phyloP scores from a whole-genome alignment of 2,329 filamentous ascomycete genomes.

The Hypomyces rosellus region DNA sequence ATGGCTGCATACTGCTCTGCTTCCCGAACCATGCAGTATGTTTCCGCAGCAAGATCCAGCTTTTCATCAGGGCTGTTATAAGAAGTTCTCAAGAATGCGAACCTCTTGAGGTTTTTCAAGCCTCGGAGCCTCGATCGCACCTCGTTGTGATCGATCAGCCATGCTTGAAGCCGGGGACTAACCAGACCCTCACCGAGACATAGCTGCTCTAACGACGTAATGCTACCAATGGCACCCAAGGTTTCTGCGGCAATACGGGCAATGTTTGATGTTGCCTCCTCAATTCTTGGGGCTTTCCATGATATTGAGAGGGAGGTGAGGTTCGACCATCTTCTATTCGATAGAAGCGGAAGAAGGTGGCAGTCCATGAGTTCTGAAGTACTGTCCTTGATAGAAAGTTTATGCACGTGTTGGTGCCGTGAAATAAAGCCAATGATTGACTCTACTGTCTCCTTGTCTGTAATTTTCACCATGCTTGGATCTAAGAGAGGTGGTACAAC shows the following conservation, averaged over 20 bases:
- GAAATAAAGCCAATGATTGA: not conserved
- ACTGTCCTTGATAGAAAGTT: not conserved
- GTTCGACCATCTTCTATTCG: not conserved
- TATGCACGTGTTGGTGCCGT: not conserved
- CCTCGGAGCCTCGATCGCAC: not conserved
- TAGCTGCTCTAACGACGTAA: not conserved
- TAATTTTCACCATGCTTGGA: too few relatives aligned
- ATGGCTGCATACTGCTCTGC: not conserved
- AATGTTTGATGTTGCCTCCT: not conserved
- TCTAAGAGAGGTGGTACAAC: not conserved
- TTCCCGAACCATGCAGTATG: constrained; percentile 1
- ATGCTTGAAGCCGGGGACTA: not conserved
- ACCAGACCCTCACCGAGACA: not conserved
- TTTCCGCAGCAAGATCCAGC: not conserved
- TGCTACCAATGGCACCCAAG: not conserved
- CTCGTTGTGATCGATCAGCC: not conserved
- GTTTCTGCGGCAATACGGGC: not conserved
- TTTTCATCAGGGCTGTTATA: not conserved
- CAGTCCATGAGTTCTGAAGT: not conserved
- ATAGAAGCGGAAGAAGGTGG: not conserved
- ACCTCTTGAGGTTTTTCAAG: not conserved
- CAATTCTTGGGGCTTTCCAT: not conserved
- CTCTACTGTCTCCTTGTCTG: not conserved
- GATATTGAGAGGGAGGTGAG: constrained; percentile 3
- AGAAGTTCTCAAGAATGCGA: not conserved